Evolutionary conservation across 495 filamentous ascomycete species (phyloP).

Genomic region (Cryomyces antarcticus): DNA sequence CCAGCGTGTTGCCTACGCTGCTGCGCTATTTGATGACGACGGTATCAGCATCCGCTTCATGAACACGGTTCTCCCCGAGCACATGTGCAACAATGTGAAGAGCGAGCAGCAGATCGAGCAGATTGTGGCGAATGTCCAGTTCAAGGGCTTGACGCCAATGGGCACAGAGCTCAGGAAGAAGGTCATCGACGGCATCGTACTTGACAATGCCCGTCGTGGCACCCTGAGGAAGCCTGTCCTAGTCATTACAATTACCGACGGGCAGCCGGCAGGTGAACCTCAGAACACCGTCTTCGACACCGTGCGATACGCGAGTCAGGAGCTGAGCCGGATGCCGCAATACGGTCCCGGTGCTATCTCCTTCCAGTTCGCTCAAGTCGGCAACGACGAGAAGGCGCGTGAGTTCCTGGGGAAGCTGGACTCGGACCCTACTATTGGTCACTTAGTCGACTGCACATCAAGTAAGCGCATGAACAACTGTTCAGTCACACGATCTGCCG

Average conservation of each 20-base stretch:
- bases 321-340: slow-evolving; percentile 22
- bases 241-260: slow-evolving; percentile 53
- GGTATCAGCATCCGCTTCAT: slow-evolving; percentile 53
- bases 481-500: neutral
- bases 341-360: slow-evolving; percentile 33
- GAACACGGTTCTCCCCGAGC: slow-evolving; percentile 24
- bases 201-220: slow-evolving; percentile 26
- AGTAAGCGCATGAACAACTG: slow-evolving; percentile 27
- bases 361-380: slow-evolving; percentile 60
- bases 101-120: slow-evolving; percentile 35
- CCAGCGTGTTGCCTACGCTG: slow-evolving; percentile 37
- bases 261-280: slow-evolving; percentile 37
- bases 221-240: slow-evolving; percentile 43
- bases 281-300: slow-evolving; percentile 28
- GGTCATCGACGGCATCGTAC: slow-evolving; percentile 38
- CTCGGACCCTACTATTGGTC: slow-evolving; percentile 39
- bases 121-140: slow-evolving; percentile 36
- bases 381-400: slow-evolving; percentile 43
- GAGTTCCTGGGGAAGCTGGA: slow-evolving; percentile 43
- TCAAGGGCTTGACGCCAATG: slow-evolving; percentile 47
- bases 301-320: slow-evolving; percentile 26
- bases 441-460: slow-evolving; percentile 50
- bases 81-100: slow-evolving; percentile 28
- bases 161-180: slow-evolving; percentile 40
- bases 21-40: slow-evolving; percentile 49